Conservation (phyloP, 495 filamentous ascomycete genomes). For the Entonaema liquescens region DNA sequence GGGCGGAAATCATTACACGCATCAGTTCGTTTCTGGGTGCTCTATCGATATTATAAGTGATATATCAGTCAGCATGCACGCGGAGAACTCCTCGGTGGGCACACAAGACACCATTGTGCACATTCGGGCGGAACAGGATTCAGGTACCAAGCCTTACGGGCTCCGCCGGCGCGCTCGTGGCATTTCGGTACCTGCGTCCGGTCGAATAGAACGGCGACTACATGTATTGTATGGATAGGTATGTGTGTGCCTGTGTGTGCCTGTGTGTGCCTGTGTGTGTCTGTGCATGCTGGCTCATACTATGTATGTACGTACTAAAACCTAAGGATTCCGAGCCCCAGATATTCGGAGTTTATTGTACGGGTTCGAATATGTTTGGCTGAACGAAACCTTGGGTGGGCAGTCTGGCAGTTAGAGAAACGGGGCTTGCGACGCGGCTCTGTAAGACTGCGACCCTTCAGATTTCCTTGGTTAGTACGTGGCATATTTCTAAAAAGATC, state of each 20-base stretch:
- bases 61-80: background rate
- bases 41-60: background rate
- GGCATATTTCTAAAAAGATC: background rate
- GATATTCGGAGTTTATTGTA: background rate
- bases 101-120: constrained; percentile 20
- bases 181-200: constrained; percentile 34
- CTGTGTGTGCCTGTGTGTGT: background rate
- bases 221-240: constrained; percentile 1
- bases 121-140: constrained; percentile 11
- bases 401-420: constrained; percentile 13
- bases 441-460: background rate
- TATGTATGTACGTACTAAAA: background rate
- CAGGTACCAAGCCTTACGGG: constrained; percentile 20
- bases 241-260: background rate
- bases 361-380: constrained; percentile 10
- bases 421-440: constrained; percentile 16
- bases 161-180: constrained; percentile 5
- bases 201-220: constrained; percentile 16
- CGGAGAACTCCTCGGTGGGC: constrained; percentile 6
- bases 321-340: constrained; percentile 15
- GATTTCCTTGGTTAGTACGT: background rate
- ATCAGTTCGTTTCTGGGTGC: no score
- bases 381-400: constrained; percentile 8
- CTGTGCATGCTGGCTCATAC: background rate
- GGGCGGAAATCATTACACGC: background rate